phyloP scores from a whole-genome alignment of 805 yeast genomes.

The Candida glaebosa region DNA sequence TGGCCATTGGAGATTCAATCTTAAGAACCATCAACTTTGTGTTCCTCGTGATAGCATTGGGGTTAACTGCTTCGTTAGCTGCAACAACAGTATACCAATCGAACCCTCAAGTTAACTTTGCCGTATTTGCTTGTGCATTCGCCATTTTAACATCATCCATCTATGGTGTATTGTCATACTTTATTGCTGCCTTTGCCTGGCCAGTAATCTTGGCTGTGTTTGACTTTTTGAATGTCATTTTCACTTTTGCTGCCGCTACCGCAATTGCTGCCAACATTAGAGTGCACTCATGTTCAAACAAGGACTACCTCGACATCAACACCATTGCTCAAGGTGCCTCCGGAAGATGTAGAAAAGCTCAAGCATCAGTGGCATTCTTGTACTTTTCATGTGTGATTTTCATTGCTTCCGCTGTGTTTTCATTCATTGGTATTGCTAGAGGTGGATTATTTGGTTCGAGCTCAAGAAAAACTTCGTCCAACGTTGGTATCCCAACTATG shows the following conservation, averaged over 20 bases:
- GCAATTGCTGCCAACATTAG: slow-evolving; percentile 90
- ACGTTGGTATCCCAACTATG: slow-evolving; percentile 87
- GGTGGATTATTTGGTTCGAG: slow-evolving; percentile 46
- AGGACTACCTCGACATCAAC: slow-evolving; percentile 60
- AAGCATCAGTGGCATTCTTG: slow-evolving; percentile 77
- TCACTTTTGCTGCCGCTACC: slow-evolving; percentile 92
- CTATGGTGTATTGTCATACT: slow-evolving; percentile 75
- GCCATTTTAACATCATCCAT: slow-evolving; percentile 77
- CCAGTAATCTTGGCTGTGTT: slow-evolving; percentile 71
- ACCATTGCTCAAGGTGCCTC: slow-evolving; percentile 67
- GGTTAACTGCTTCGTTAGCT: slow-evolving; percentile 85
- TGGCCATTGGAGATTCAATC: slow-evolving; percentile 70
- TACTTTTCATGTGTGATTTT: slow-evolving; percentile 80
- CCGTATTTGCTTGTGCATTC: slow-evolving; percentile 82
- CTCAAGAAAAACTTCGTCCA: slow-evolving; percentile 47
- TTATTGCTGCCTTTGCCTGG: slow-evolving; percentile 79
- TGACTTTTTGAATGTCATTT: slow-evolving; percentile 86
- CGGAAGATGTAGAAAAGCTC: slow-evolving; percentile 93
- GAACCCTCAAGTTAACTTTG: slow-evolving; percentile 84
- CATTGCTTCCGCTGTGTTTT: slow-evolving; percentile 58
- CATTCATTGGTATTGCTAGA: slow-evolving; percentile 52
- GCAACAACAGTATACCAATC: slow-evolving; percentile 51
- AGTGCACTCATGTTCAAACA: slow-evolving; percentile 80
- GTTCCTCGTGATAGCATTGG: slow-evolving; percentile 75
- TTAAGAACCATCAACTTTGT: slow-evolving; percentile 74